Evolutionary conservation across 2,329 filamentous ascomycete genomes (phyloP), one percentile per base, ranked within the genome.

Genomic region (Rhexocercosporidium sp.): DNA sequence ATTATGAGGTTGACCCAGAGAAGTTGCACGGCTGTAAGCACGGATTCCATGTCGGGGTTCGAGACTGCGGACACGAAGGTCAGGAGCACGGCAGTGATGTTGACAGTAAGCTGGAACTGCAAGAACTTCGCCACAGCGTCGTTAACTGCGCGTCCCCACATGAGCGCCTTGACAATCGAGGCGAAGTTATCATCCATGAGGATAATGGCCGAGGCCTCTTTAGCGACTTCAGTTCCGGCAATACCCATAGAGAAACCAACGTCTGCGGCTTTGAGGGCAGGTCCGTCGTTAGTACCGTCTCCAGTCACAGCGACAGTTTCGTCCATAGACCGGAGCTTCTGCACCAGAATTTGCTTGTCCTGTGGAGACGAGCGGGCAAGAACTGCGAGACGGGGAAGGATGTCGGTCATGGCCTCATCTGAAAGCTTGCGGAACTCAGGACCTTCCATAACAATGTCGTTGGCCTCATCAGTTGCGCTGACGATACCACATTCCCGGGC

Each of bases 1-100:
- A 94, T 94, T 77, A 94, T 94, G 66, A 94, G 82, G 72, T 94
- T 94, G 73, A 94, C 90, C 91, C 91, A 94, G 22, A 94, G 86
- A 66, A 94, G 84, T 78, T 94, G 91, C 18, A 94, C 91, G 18
- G 91, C 91, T 29, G 85, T 92, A 56, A 94, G 81, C 5, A 93
- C 91, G 59, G 91, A 92, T 68, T 85, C 75, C 74, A 92, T 88
- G 1, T 86, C 76, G 8, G 75, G 75, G 75, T 83, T 90, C 44
- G 88, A 85, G 20, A 94, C 89, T 12, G 91, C 88, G 1, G 91
- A 91, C 64, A 94, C 86, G 71, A 94, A 94, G 0, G 92, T 92
- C 54, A 94, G 81, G 20, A 89, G 74, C 59, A 94, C 92, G 59
- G 92, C 92, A 3, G 91, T 94, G 74, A 94, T 92, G 81, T 94